These are phyloP conservation scores for Houttuynia cordata DNA, from an alignment of 164 flowering plant species.

Conservation along the genomic window DNA sequence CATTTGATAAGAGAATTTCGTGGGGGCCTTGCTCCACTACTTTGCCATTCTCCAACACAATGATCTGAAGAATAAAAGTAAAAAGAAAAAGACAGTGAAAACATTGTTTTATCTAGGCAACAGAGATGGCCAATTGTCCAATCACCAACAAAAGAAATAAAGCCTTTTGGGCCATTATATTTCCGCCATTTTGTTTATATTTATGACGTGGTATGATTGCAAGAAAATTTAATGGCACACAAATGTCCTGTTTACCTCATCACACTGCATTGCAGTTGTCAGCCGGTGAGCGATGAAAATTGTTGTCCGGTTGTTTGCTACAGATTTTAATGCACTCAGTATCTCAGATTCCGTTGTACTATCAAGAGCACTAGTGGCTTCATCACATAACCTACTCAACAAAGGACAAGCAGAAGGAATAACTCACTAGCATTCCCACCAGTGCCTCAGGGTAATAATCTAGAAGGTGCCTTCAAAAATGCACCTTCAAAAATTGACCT, in stretches of 20 bases:
- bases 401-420: background rate
- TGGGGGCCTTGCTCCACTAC: slow-evolving; percentile 93
- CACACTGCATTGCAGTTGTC: slow-evolving; percentile 98
- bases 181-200: too few species aligned
- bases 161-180: too few species aligned
- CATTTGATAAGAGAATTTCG: slow-evolving; percentile 57
- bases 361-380: slow-evolving; percentile 99
- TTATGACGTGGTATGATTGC: too few species aligned
- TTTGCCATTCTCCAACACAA: slow-evolving; percentile 86
- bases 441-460: background rate
- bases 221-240: too few species aligned
- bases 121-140: background rate
- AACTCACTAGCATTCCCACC: background rate
- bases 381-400: slow-evolving; percentile 70
- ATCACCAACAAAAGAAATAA: too few species aligned
- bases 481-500: too few species aligned
- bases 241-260: slow-evolving; percentile 44
- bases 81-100: background rate
- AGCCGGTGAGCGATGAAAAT: slow-evolving; percentile 93
- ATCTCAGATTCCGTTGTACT: slow-evolving; percentile 97
- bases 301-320: slow-evolving; percentile 70
- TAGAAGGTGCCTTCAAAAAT: too few species aligned
- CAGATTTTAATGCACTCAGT: slow-evolving; percentile 65
- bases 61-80: slow-evolving; percentile 53
- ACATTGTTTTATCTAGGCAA: background rate